Conservation (phyloP, 805 yeast species). For the Suhomyces sp. region DNA sequence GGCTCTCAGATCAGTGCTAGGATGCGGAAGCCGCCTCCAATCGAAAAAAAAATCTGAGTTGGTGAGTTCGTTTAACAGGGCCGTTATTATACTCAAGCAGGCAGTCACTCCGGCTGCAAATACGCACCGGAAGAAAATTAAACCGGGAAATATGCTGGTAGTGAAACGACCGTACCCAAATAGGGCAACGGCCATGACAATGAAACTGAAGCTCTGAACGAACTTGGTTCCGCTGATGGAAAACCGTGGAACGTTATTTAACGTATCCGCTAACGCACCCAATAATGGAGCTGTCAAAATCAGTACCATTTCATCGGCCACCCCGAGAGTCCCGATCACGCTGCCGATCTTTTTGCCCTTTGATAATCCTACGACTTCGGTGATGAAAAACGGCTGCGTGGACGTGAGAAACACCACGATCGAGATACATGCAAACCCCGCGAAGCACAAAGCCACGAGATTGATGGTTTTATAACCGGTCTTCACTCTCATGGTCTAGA, state of each 20-base stretch:
- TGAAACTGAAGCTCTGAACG: conserved; percentile 47
- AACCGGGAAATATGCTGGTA: conserved; percentile 41
- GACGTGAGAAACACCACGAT: conserved; percentile 38
- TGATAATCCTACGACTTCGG: conserved; percentile 27
- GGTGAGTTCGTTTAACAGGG: conserved; percentile 54
- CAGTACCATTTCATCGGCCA: conserved; percentile 58
- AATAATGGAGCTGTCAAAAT: conserved; percentile 56
- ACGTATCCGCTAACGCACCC: conserved; percentile 60
- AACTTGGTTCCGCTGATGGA: conserved; percentile 50
- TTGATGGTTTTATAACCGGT: conserved; percentile 16
- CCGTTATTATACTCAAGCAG: conserved; percentile 58
- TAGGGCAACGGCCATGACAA: conserved; percentile 46
- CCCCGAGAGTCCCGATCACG: conserved; percentile 36
- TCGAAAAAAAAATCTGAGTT: conserved; percentile 37
- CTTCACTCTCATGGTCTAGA: background rate
- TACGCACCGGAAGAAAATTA: conserved; percentile 49
- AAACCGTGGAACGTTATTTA: conserved; percentile 21
- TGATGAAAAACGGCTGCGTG: conserved; percentile 40
- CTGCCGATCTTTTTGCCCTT: conserved; percentile 28
- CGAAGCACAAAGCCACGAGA: conserved; percentile 31
- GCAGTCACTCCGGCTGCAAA: conserved; percentile 62
- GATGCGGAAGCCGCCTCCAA: background rate
- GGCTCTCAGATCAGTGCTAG: too few species aligned
- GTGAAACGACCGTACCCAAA: conserved; percentile 45
- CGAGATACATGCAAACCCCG: conserved; percentile 39